A percentile compares a stretch with the other conserved stretches of the same genome.
Conservation (phyloP, 139 green algal species). For the Yamagishiella unicocca region DNA sequence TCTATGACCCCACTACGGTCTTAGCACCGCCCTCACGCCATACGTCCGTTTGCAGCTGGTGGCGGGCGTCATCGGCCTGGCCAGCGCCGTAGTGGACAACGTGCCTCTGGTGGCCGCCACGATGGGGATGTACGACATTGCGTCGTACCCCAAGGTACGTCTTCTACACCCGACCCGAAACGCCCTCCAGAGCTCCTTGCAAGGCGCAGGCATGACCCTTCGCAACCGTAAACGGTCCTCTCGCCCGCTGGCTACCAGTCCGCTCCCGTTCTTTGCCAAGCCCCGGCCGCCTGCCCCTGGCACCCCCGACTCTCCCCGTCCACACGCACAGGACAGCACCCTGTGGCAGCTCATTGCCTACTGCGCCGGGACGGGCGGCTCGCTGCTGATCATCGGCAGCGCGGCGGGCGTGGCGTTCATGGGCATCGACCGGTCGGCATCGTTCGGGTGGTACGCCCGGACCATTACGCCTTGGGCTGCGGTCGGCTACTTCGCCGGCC, state of each 20-base stretch:
- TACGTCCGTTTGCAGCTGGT: constrained; percentile 52
- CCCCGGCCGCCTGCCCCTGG: background rate
- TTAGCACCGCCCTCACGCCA: too few relatives aligned
- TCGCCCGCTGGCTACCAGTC: too few relatives aligned
- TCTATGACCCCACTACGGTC: too few relatives aligned
- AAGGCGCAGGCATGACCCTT: too few relatives aligned
- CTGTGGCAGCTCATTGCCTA: constrained; percentile 71
- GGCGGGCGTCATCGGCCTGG: constrained; percentile 73
- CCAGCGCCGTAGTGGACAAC: constrained; percentile 81
- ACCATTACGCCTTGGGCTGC: constrained; percentile 72
- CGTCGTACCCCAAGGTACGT: constrained; percentile 34
- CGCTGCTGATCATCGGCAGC: constrained; percentile 81
- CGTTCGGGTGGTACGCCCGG: constrained; percentile 80
- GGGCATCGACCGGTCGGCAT: constrained; percentile 70
- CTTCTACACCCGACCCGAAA: too few relatives aligned
- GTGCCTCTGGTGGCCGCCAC: constrained; percentile 85
- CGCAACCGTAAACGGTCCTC: too few relatives aligned
- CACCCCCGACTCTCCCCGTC: background rate
- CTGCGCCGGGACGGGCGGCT: constrained; percentile 81
- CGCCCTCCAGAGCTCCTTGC: too few relatives aligned
- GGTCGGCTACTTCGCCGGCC: constrained; percentile 58
- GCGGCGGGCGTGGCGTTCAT: constrained; percentile 83
- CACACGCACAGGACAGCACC: constrained; percentile 3
- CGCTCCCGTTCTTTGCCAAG: too few relatives aligned
- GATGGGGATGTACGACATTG: constrained; percentile 82